Conservation (phyloP, 2,329 filamentous ascomycete species). For the Pyrenophora seminiperda region DNA sequence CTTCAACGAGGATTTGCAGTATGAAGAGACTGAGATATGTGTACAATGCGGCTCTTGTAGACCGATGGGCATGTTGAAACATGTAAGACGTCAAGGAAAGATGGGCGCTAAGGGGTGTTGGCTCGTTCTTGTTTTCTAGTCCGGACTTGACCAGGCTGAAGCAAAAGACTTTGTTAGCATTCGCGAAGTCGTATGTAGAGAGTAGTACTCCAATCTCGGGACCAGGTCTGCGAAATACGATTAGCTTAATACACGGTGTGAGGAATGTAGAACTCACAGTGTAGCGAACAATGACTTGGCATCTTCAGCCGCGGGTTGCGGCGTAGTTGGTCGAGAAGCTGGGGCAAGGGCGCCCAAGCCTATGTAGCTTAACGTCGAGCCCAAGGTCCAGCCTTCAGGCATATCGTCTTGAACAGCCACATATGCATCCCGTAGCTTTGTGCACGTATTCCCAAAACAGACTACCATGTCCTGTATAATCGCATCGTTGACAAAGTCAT, state of each 20-base stretch:
- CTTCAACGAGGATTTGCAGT: slow-evolving; percentile 84
- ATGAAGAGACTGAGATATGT: slow-evolving; percentile 84
- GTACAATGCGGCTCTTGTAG: slow-evolving; percentile 77
- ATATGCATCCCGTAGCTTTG: slow-evolving; percentile 72
- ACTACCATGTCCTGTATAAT: slow-evolving; percentile 82
- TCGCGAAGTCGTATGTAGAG: slow-evolving; percentile 88
- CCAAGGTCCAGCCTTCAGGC: slow-evolving; percentile 86
- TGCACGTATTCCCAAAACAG: slow-evolving; percentile 75
- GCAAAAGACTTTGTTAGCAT: slow-evolving; percentile 95
- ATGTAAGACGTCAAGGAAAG: slow-evolving; percentile 91
- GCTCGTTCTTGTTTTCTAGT: slow-evolving; percentile 65
- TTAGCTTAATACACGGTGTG: background rate
- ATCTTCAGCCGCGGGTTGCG: slow-evolving; percentile 74
- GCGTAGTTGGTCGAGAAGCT: slow-evolving; percentile 64
- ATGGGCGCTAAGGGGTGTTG: slow-evolving; percentile 79
- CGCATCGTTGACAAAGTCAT: slow-evolving; percentile 92
- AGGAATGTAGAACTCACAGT: slow-evolving; percentile 62
- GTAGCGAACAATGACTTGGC: slow-evolving; percentile 80
- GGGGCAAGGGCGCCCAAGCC: slow-evolving; percentile 78
- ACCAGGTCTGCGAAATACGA: slow-evolving; percentile 65
- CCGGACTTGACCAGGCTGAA: slow-evolving; percentile 74
- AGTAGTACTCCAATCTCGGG: slow-evolving; percentile 80
- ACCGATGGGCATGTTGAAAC: slow-evolving; percentile 89
- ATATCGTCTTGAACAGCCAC: slow-evolving; percentile 86
- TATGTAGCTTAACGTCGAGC: slow-evolving; percentile 80